These are phyloP conservation scores for Davidsoniella eucalypti DNA, from an alignment of 2,329 filamentous ascomycete genomes.

Conservation along the genomic window DNA sequence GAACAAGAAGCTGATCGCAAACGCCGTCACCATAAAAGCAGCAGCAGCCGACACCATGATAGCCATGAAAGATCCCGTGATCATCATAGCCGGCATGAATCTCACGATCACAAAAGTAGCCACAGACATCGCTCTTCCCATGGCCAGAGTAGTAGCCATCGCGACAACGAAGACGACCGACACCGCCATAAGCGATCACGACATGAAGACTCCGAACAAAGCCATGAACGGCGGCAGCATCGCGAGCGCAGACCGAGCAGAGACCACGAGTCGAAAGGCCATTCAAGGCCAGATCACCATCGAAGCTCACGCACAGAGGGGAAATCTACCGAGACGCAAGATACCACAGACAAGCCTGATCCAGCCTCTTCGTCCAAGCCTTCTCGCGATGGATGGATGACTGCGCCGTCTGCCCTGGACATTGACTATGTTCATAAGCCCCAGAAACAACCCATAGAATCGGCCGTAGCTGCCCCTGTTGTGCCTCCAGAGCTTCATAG, in stretches of 20 bases:
- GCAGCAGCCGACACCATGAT: not conserved
- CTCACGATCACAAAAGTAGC: constrained; percentile 22
- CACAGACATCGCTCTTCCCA: constrained; percentile 21
- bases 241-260: not conserved
- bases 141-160: constrained; percentile 1
- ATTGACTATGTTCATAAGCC: constrained; percentile 66
- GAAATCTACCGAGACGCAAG: not conserved
- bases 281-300: not conserved
- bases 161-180: constrained; percentile 22
- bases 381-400: constrained; percentile 81
- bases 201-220: not conserved
- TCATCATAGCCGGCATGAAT: constrained; percentile 6
- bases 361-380: constrained; percentile 13
- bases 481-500: constrained; percentile 53
- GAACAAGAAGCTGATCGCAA: constrained; percentile 22
- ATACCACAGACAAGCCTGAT: too few species aligned
- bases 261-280: not conserved
- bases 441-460: constrained; percentile 36
- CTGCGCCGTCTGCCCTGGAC: constrained; percentile 62
- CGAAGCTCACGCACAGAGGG: not conserved
- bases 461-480: constrained; percentile 37
- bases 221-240: too few species aligned
- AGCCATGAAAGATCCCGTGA: constrained; percentile 20
- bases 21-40: constrained; percentile 1
- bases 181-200: constrained; percentile 15